Conservation (phyloP, 345 rosid genomes). For the Anastatica hierochuntica region DNA sequence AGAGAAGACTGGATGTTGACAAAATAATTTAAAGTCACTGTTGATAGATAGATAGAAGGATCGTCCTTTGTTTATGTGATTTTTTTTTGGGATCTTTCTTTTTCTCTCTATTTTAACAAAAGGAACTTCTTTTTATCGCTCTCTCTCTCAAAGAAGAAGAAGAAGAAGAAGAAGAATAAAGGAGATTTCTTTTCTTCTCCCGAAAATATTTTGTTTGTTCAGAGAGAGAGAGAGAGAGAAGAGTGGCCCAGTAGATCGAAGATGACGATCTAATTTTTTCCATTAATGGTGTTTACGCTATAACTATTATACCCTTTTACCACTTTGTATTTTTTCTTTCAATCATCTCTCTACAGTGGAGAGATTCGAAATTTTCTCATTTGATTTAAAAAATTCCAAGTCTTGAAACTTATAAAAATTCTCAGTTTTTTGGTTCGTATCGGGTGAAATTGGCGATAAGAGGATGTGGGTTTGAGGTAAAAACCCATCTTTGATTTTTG, state of each 20-base stretch:
- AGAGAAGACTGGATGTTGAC: constrained; percentile 87
- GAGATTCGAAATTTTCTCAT: neutral
- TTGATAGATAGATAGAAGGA: constrained; percentile 51
- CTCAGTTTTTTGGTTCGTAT: neutral
- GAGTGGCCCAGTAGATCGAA: constrained; percentile 91
- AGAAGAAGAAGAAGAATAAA: constrained; percentile 14
- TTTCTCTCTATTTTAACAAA: neutral
- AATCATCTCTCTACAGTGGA: neutral
- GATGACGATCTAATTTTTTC: constrained; percentile 61
- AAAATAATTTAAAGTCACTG: constrained; percentile 87
- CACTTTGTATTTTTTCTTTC: neutral
- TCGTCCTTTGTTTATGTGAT: constrained; percentile 56
- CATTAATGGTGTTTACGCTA: constrained; percentile 19
- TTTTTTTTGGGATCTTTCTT: constrained; percentile 39
- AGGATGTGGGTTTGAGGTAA: constrained; percentile 33
- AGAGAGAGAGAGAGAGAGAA: constrained; percentile 31
- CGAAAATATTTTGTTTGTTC: neutral
- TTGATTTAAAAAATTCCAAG: too few species aligned
- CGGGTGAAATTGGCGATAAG: constrained; percentile 25
- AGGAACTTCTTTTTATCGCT: constrained; percentile 17
- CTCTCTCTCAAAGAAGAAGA: constrained; percentile 14
- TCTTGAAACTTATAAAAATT: neutral
- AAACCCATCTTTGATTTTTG: neutral
- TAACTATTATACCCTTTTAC: constrained; percentile 8
- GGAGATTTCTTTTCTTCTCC: constrained; percentile 15